Base-by-base conservation (phyloP, 2,329 filamentous ascomycete genomes). In the Beauveria pseudobassiana region DNA sequence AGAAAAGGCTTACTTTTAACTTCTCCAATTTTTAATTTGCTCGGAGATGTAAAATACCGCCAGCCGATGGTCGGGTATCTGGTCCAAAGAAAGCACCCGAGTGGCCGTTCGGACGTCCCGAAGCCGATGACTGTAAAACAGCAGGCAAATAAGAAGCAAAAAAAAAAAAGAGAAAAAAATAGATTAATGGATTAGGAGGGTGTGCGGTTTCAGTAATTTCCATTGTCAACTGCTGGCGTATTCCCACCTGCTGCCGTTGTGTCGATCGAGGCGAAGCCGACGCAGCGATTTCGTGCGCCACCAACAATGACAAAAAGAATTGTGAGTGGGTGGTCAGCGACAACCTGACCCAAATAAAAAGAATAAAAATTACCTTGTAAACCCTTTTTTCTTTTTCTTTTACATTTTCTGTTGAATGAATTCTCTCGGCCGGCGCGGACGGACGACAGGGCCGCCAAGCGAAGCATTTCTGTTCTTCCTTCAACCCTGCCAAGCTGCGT, bases 241-340 rank as follows among this genome's bases (percentile, higher is more conserved):
- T 30, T 30, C 28, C 30, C 30, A 30, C 30, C 30, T 30, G 30
- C 30, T 46, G 43, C 43, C 43, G 43, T 20, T 46, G 12, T 22
- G 48, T 50, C 48, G 48, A 50, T 50, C 48, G 48, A 50, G 48
- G 48, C 48, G 48, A 50, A 49, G 46, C 46, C 28, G 46, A 49
- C 48, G 30, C 30, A 30, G 30, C 30, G 30, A 30, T 30, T 30
- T 30, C 9, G 30, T 30, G 30, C 30, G 30, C 30, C 30, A 30
- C 30, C 30, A 30, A 30, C 30, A 30, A 30, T 30, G 30, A 30
- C 30, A 30, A 30, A 30, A 30, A 30, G 30, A 22, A 22, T 30
- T 30, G 30, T 30, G 43, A 46, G 43, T 53, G 53, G 53, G 53
- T 56, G 53, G 53, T 56, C 53, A 56, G 53, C 40, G 34, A 26